Evolutionary conservation across 805 yeast genomes (phyloP).

Genomic region (Starmerella etchellsii): DNA sequence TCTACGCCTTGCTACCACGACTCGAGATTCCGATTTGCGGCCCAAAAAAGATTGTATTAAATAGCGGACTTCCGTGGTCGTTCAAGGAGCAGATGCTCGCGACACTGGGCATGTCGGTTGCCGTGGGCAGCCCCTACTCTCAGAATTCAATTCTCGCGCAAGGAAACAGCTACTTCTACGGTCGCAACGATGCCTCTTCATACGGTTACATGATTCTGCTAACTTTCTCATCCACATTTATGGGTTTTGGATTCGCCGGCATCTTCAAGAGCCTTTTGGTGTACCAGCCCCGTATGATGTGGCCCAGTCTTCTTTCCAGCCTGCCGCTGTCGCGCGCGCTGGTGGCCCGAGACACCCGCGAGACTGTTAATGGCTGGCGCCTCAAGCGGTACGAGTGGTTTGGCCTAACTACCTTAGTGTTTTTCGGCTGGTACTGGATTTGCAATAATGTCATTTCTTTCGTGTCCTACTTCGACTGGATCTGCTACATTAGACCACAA

Average conservation of each 20-base stretch:
- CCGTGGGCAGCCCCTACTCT: constrained; percentile 20
- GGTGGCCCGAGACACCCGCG: constrained; percentile 30
- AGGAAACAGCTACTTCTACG: constrained; percentile 24
- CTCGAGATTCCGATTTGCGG: constrained; percentile 4
- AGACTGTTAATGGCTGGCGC: constrained; percentile 45
- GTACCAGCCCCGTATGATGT: constrained; percentile 39
- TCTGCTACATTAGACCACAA: constrained; percentile 35
- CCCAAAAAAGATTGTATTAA: constrained; percentile 25
- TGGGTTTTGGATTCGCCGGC: constrained; percentile 60
- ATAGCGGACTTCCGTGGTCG: constrained; percentile 49
- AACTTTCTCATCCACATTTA: constrained; percentile 42
- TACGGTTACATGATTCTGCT: constrained; percentile 44
- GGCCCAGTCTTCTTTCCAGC: constrained; percentile 46
- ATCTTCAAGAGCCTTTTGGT: constrained; percentile 45
- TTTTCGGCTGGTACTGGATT: constrained; percentile 50
- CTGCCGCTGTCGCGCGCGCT: constrained; percentile 36
- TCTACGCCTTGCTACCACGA: constrained; percentile 24
- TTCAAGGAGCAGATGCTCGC: constrained; percentile 56
- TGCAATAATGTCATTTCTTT: constrained; percentile 55
- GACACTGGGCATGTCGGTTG: constrained; percentile 28
- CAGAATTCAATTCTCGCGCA: constrained; percentile 26
- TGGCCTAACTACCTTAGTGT: constrained; percentile 29
- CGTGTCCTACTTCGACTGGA: constrained; percentile 50
- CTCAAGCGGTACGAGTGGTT: constrained; percentile 42
- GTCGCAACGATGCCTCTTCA: constrained; percentile 21